These are phyloP conservation scores for Elsinoe arachidis DNA, from an alignment of 2,329 filamentous ascomycete genomes.

Conservation along the genomic window DNA sequence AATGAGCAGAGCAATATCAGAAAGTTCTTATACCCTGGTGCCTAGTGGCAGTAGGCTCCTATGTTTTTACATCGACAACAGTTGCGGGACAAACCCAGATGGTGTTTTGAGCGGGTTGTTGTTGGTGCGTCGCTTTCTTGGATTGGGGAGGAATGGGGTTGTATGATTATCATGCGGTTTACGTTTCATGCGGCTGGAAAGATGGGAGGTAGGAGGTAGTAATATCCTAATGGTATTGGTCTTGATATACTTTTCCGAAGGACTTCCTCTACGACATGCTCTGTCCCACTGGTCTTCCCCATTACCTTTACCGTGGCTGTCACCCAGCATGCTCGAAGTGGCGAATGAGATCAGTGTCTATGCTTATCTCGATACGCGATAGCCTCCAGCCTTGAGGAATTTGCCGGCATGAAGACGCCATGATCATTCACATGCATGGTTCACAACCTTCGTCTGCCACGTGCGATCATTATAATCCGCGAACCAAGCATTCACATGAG, in stretches of 20 bases:
- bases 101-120: neutral
- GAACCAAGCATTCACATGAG: too few species aligned
- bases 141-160: neutral
- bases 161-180: slow-evolving; percentile 1
- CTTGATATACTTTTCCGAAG: neutral
- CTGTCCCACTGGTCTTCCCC: too few species aligned
- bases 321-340: too few species aligned
- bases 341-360: too few species aligned
- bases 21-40: slow-evolving; percentile 11
- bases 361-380: too few species aligned
- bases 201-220: neutral
- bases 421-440: too few species aligned
- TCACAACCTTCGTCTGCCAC: too few species aligned
- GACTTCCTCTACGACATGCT: too few species aligned
- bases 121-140: neutral
- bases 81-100: neutral
- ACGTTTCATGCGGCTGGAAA: neutral
- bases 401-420: too few species aligned
- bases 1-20: slow-evolving; percentile 1
- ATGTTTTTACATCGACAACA: neutral
- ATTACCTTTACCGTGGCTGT: too few species aligned
- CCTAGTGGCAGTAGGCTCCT: slow-evolving; percentile 6
- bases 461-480: too few species aligned
- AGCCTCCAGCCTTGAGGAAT: too few species aligned
- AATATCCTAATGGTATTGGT: slow-evolving; percentile 4